A percentile compares a stretch with the other conserved stretches of the same genome.
phyloP scores from a whole-genome alignment of 1,139 yeast species.

The Sugiyamaella xylanicola region DNA sequence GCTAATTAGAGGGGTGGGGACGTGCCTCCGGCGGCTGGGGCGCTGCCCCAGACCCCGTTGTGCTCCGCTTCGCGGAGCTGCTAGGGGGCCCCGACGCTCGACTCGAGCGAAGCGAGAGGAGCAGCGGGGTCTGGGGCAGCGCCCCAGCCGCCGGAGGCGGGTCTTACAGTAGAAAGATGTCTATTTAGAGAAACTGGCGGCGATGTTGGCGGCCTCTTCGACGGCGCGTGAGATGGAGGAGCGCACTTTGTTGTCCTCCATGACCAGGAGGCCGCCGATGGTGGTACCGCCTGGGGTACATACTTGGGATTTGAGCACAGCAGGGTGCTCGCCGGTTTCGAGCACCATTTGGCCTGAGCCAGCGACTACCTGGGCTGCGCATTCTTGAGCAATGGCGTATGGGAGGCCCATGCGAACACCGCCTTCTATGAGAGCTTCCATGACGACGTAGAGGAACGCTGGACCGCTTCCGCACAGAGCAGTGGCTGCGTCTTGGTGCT shows the following conservation, averaged over 20 bases:
- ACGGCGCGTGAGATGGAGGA: conserved; percentile 86
- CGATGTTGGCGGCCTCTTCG: conserved; percentile 85
- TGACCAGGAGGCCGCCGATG: conserved; percentile 87
- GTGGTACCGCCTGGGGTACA: conserved; percentile 99
- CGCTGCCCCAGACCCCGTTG: not conserved
- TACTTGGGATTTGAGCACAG: conserved; percentile 80
- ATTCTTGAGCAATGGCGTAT: conserved; percentile 73
- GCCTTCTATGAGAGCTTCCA: conserved; percentile 92
- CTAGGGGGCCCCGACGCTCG: not conserved
- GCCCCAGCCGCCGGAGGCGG: conserved; percentile 12
- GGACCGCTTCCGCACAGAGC: conserved; percentile 97
- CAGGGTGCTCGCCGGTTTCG: conserved; percentile 85
- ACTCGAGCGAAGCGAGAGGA: conserved; percentile 9
- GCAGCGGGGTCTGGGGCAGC: conserved; percentile 1
- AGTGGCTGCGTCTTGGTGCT: conserved; percentile 95
- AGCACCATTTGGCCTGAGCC: conserved; percentile 95
- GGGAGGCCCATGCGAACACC: conserved; percentile 96
- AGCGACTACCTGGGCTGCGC: conserved; percentile 95
- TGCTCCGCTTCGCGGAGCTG: conserved; percentile 5
- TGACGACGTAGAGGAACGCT: conserved; percentile 85
- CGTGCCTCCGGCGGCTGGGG: conserved; percentile 3
- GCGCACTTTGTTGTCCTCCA: conserved; percentile 92
- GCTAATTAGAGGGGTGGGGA: not conserved
- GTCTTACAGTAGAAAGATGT: not conserved
- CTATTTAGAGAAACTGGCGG: conserved; percentile 58